Conservation (phyloP, 148 eudicot species). For the Rhododendron mucronatum region DNA sequence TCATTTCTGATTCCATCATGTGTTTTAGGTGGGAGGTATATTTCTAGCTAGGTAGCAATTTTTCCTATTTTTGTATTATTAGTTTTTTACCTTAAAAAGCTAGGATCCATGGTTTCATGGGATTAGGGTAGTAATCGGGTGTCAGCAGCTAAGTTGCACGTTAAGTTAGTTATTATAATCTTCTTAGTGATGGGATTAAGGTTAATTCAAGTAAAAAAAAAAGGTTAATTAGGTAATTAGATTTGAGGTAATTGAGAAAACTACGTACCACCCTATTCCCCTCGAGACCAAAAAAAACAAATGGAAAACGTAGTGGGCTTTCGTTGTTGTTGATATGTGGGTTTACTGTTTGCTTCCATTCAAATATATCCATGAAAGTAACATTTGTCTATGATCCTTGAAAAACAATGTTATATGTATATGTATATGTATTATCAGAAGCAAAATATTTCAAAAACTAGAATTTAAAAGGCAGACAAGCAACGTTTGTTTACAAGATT, state of each 20-base stretch:
- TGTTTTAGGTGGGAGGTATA: conserved; percentile 40
- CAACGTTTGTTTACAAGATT: neutral
- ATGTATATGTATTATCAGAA: neutral
- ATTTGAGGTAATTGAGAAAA: conserved; percentile 14
- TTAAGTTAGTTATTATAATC: conserved; percentile 5
- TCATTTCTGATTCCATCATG: conserved; percentile 15
- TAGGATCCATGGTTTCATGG: neutral
- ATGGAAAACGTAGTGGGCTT: conserved; percentile 6
- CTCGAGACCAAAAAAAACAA: neutral
- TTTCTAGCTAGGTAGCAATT: conserved; percentile 30
- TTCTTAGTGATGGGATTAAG: neutral
- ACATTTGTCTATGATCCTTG: conserved; percentile 2
- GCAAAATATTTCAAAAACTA: neutral
- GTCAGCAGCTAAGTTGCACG: neutral
- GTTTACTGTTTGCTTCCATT: conserved; percentile 11
- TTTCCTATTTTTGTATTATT: conserved; percentile 14
- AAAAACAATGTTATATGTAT: neutral
- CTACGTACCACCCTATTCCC: conserved; percentile 24
- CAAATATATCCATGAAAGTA: conserved; percentile 22
- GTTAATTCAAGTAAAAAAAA: neutral
- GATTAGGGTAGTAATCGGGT: neutral
- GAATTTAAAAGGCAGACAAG: neutral
- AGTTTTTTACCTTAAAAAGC: neutral
- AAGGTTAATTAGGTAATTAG: neutral
- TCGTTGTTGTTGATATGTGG: conserved; percentile 14